Evolutionary conservation across 768 basidiomycete genomes (phyloP), one percentile per base, ranked within the genome.

Genomic region (Leccinum obscurum): DNA sequence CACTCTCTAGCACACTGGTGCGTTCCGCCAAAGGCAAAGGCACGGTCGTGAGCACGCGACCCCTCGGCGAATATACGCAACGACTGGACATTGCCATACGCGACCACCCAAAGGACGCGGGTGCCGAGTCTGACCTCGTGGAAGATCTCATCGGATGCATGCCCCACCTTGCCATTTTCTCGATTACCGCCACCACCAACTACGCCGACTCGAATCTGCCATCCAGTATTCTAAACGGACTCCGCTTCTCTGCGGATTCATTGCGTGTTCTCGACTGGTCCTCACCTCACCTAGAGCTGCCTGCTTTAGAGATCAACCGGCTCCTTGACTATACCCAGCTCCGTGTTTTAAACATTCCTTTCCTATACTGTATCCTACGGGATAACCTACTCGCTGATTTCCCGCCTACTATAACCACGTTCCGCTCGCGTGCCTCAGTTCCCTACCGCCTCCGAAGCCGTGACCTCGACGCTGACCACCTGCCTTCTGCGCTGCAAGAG

Each of bases 341-440:
- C 9, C n/a, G n/a, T 44, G 9, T 44, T 44, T 9, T 44, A 44
- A 44, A n/a, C n/a, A n/a, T 0, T 44, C 41, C 41, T 44, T 4
- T 9, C n/a, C 4, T 10, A 5, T 3, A 7, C 2, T 30, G 0
- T 44, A n/a, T n/a, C 0, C 17, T 9, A 4, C n/a, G 17, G 41
- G n/a, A 44, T 3, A n/a, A n/a, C n/a, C 41, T 6, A 44, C 41
- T 4, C 41, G n/a, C 8, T 41, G 1, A 17, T 41, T n/a, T 44
- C 17, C 41, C 41, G n/a, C n/a, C n/a, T 10, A 44, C 41, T 44
- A 9, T 44, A 13, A 44, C 41, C n/a, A 44, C n/a, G n/a, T 0
- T 44, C 9, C 41, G 41, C 41, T n/a, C n/a, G 41, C 9, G n/a
- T 44, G 17, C 1, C 14, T 0, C 10, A 15, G n/a, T n/a, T 41